Evolutionary conservation across 441 rosid genomes (phyloP).

Genomic region (Aquilaria agallochum): DNA sequence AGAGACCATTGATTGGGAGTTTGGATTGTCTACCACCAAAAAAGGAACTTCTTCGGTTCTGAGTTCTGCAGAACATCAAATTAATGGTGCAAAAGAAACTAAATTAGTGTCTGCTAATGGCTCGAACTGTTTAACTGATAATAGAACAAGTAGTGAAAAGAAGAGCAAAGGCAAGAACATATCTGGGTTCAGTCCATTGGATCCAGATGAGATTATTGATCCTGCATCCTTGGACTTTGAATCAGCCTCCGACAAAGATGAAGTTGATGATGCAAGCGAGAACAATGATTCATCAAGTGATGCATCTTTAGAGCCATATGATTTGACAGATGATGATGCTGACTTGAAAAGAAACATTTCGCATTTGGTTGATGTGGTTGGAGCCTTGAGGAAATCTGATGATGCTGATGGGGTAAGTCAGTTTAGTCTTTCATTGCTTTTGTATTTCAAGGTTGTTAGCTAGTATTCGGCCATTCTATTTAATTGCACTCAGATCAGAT

Average conservation of each 20-base stretch:
- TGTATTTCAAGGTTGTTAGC: too few relatives aligned
- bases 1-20: slow-evolving; percentile 86
- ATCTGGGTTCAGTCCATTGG: slow-evolving; percentile 43
- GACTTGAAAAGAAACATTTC: slow-evolving; percentile 68
- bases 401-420: slow-evolving; percentile 91
- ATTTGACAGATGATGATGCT: slow-evolving; percentile 77
- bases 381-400: slow-evolving; percentile 89
- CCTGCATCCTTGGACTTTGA: slow-evolving; percentile 62
- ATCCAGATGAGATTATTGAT: slow-evolving; percentile 96
- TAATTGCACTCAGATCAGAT: background rate
- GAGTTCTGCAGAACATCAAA: slow-evolving; percentile 23
- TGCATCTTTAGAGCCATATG: slow-evolving; percentile 91
- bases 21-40: slow-evolving; percentile 43
- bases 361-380: slow-evolving; percentile 89
- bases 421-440: slow-evolving; percentile 4
- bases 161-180: slow-evolving; percentile 43
- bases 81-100: slow-evolving; percentile 28
- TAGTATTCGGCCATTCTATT: slow-evolving; percentile 4
- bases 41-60: slow-evolving; percentile 29
- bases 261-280: slow-evolving; percentile 50
- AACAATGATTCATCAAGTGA: slow-evolving; percentile 71
- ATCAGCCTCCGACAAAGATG: slow-evolving; percentile 48
- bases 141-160: slow-evolving; percentile 20
- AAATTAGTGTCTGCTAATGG: slow-evolving; percentile 30
- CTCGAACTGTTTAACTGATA: slow-evolving; percentile 18